A percentile compares a stretch with the other conserved stretches of the same genome.
These are phyloP conservation scores for Backusella liffmaniae DNA, from an alignment of 192 early-diverging fungal genomes.

Conservation along the genomic window DNA sequence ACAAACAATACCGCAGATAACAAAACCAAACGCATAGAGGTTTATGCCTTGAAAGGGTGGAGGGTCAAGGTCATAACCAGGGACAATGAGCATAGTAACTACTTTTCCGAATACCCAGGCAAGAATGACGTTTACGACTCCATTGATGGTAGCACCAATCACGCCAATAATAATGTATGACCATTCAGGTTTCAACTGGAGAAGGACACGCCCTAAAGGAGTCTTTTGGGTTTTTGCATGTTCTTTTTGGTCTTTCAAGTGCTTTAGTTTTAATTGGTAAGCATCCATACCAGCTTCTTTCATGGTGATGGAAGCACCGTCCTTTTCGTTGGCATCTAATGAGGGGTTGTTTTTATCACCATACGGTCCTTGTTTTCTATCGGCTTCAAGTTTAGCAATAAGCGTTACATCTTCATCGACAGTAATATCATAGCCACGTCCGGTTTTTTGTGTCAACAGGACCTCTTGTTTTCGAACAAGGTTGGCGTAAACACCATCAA, in stretches of 20 bases:
- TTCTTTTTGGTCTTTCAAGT: slow-evolving; percentile 27
- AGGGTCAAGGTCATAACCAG: no score
- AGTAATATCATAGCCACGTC: background rate
- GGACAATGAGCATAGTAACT: slow-evolving; percentile 52
- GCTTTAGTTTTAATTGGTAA: background rate
- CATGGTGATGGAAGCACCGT: background rate
- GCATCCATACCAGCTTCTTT: slow-evolving; percentile 12
- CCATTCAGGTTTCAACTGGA: slow-evolving; percentile 49
- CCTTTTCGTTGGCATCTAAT: background rate
- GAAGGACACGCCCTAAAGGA: slow-evolving; percentile 51
- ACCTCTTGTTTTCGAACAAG: slow-evolving; percentile 68
- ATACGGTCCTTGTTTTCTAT: background rate
- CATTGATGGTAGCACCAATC: slow-evolving; percentile 62
- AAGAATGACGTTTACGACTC: slow-evolving; percentile 43
- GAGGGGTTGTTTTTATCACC: background rate
- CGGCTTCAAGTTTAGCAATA: background rate
- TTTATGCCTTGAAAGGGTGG: background rate
- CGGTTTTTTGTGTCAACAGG: slow-evolving; percentile 28
- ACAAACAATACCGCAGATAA: slow-evolving; percentile 41
- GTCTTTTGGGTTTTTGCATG: slow-evolving; percentile 44
- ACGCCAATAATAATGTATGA: slow-evolving; percentile 50
- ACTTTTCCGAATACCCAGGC: no score
- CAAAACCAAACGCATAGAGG: slow-evolving; percentile 39
- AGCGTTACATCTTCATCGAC: background rate
- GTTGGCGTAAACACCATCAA: slow-evolving; percentile 55